phyloP scores from a whole-genome alignment of 176 grass and related monocot species.

The Saccharum spontaneum region DNA sequence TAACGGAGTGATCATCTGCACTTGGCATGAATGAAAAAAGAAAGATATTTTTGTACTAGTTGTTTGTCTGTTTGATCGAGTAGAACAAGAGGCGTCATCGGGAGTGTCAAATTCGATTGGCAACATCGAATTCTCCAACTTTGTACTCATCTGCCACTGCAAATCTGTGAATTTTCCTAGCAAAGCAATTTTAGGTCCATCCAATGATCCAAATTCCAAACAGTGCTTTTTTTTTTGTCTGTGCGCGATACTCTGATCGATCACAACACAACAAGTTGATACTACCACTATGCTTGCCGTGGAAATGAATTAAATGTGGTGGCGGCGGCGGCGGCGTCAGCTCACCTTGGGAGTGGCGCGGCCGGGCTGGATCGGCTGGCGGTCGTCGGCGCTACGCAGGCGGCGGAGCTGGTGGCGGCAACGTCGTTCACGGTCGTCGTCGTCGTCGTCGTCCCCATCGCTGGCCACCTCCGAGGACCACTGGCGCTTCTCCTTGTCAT shows the following conservation, averaged over 20 bases:
- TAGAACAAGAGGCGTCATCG: background rate
- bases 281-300: too few species aligned
- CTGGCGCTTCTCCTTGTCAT: rapidly evolving
- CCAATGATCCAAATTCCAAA: background rate
- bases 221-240: background rate
- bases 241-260: too few species aligned
- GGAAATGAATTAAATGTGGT: background rate
- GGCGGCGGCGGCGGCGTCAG: background rate
- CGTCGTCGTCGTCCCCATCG: background rate
- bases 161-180: background rate
- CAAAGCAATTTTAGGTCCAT: background rate
- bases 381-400: conserved; percentile 7
- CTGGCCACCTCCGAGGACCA: background rate
- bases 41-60: too few species aligned
- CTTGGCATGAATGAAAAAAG: too few species aligned
- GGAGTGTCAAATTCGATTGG: background rate
- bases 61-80: background rate
- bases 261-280: background rate
- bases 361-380: conserved; percentile 16
- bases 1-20: too few species aligned
- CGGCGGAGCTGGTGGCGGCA: conserved; percentile 24
- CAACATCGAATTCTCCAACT: background rate
- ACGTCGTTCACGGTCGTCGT: background rate
- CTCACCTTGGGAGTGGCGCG: conserved; percentile 32
- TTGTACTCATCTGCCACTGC: background rate